These are phyloP conservation scores for Cladorrhinum samala DNA, from an alignment of 495 filamentous ascomycete genomes.

Conservation along the genomic window DNA sequence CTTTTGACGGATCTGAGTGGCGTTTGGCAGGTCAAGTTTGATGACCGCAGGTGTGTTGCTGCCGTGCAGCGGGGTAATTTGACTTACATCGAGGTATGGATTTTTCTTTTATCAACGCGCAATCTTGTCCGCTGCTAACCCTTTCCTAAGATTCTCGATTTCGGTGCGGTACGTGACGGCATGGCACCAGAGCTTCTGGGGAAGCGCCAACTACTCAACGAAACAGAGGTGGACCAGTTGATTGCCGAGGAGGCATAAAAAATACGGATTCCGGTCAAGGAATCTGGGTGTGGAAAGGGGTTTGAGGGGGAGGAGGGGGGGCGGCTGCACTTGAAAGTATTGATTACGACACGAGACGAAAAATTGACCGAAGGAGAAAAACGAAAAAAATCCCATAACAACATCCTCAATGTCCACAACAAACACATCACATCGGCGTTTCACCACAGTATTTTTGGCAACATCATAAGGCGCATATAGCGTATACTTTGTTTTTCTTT, in stretches of 20 bases:
- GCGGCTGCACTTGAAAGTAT: too few species aligned
- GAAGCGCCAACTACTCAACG: slow-evolving; percentile 72
- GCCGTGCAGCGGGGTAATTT: slow-evolving; percentile 88
- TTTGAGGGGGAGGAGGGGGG: too few species aligned
- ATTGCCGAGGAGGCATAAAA: slow-evolving; percentile 36
- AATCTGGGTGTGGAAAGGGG: too few species aligned
- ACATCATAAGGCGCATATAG: background rate
- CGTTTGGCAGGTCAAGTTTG: slow-evolving; percentile 98
- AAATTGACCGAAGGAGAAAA: too few species aligned
- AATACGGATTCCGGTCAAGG: background rate
- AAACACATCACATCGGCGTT: background rate
- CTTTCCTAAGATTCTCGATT: slow-evolving; percentile 68
- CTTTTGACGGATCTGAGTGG: slow-evolving; percentile 91
- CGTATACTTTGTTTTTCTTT: background rate
- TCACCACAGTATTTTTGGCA: too few species aligned
- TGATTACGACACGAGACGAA: background rate
- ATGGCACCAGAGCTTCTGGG: slow-evolving; percentile 69
- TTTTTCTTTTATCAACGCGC: slow-evolving; percentile 4
- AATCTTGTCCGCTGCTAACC: slow-evolving; percentile 7
- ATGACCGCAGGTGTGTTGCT: slow-evolving; percentile 90
- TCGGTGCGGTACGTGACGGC: slow-evolving; percentile 82
- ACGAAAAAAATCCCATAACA: too few species aligned
- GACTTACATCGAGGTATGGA: slow-evolving; percentile 91
- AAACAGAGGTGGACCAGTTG: slow-evolving; percentile 43
- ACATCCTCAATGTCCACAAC: background rate